phyloP scores from a whole-genome alignment of 306 rosid genomes.

The Neltuma alba region DNA sequence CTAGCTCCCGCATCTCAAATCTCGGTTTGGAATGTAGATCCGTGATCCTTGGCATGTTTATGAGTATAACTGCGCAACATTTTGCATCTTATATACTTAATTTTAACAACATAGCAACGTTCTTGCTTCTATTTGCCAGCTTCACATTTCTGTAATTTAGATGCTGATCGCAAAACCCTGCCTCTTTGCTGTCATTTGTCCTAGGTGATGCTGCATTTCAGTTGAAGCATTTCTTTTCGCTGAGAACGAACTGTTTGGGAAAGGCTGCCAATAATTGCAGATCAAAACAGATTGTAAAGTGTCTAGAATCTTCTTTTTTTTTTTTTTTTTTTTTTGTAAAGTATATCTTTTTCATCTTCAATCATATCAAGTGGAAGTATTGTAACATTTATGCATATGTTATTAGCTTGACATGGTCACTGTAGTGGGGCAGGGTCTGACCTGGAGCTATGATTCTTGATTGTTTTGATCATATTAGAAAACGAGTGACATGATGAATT shows the following conservation, averaged over 20 bases:
- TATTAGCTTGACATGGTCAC: constrained; percentile 34
- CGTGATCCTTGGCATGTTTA: neutral
- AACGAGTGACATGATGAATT: neutral
- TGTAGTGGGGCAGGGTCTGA: constrained; percentile 17
- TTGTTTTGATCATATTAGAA: neutral
- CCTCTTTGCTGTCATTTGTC: constrained; percentile 38
- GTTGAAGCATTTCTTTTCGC: constrained; percentile 35
- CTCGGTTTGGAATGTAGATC: neutral
- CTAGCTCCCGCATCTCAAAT: neutral
- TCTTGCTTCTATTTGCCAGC: constrained; percentile 9
- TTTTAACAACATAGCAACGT: neutral
- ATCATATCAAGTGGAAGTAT: constrained; percentile 38
- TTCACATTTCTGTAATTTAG: constrained; percentile 26
- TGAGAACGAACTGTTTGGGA: constrained; percentile 32
- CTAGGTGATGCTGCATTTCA: constrained; percentile 36
- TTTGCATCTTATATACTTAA: neutral
- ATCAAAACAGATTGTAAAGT: constrained; percentile 46
- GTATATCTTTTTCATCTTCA: constrained; percentile 40
- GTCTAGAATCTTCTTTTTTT: constrained; percentile 25
- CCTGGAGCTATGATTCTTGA: constrained; percentile 5
- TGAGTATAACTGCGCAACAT: neutral
- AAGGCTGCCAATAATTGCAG: constrained; percentile 45
- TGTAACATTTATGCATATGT: constrained; percentile 33
- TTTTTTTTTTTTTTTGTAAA: constrained; percentile 29
- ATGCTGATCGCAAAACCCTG: constrained; percentile 38